Conservation (phyloP, 139 green algal species). For the Volvox reticuliferus region DNA sequence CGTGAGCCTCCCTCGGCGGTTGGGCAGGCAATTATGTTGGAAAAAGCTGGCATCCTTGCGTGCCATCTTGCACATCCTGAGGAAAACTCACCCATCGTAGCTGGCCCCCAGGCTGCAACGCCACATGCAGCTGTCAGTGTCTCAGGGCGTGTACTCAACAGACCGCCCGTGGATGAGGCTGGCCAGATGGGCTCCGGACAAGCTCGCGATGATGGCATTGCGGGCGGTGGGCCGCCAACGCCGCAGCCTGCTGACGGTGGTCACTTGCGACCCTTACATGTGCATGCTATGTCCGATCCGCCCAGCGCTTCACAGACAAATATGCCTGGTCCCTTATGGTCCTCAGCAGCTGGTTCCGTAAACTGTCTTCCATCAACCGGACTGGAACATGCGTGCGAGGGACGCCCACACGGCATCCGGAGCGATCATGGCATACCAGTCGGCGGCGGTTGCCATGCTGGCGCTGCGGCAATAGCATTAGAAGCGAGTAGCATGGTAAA, state of each 20-base stretch:
- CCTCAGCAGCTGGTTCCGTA: too few relatives aligned
- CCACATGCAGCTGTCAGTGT: not conserved
- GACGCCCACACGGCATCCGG: not conserved
- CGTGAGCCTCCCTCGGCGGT: not conserved
- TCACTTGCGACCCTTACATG: not conserved
- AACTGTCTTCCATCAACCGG: too few relatives aligned
- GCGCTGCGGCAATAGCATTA: not conserved
- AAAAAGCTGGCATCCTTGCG: not conserved
- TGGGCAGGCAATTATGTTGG: not conserved
- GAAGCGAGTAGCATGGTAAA: not conserved
- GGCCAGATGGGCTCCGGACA: not conserved
- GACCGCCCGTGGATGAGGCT: not conserved
- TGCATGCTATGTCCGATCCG: not conserved
- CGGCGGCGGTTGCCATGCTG: too few relatives aligned
- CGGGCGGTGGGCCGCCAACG: constrained; percentile 16
- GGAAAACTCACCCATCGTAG: not conserved
- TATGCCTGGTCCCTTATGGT: not conserved
- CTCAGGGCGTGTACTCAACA: not conserved
- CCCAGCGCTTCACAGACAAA: not conserved
- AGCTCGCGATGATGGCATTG: constrained; percentile 5
- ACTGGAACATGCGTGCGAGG: not conserved
- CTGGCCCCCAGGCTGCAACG: not conserved
- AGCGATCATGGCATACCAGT: not conserved
- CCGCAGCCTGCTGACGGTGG: constrained; percentile 37
- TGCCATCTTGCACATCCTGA: not conserved